phyloP scores from a whole-genome alignment of 2,329 filamentous ascomycete genomes.

The Diatrype stigma region DNA sequence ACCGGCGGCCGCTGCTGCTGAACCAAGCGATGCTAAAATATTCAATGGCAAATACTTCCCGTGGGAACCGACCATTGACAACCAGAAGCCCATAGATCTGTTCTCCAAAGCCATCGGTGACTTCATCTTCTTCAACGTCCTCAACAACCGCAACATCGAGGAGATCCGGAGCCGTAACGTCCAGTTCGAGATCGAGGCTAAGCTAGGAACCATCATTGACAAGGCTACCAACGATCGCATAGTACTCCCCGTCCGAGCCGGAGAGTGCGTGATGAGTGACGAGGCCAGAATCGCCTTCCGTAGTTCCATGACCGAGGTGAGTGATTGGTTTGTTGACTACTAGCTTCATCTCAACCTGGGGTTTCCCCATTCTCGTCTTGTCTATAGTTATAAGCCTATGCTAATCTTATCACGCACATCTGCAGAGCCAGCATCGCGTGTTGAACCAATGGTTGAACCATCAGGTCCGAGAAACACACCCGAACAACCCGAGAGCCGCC shows the following conservation, averaged over 20 bases:
- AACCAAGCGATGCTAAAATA: slow-evolving; percentile 13
- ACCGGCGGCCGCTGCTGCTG: slow-evolving; percentile 6
- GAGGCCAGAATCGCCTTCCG: slow-evolving; percentile 65
- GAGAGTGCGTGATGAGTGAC: slow-evolving; percentile 66
- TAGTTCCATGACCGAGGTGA: slow-evolving; percentile 86
- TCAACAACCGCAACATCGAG: slow-evolving; percentile 61
- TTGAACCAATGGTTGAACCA: slow-evolving; percentile 84
- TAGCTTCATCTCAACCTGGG: no score
- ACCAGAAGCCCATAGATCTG: slow-evolving; percentile 68
- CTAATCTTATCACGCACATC: neutral
- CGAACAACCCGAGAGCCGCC: slow-evolving; percentile 45
- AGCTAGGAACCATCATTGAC: slow-evolving; percentile 78
- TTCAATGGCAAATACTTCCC: slow-evolving; percentile 30
- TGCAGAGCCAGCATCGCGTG: slow-evolving; percentile 69
- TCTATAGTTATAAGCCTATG: neutral
- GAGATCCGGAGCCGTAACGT: slow-evolving; percentile 62
- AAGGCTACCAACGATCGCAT: slow-evolving; percentile 67
- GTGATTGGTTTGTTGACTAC: no score
- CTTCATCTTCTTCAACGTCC: slow-evolving; percentile 70
- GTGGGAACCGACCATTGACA: slow-evolving; percentile 67
- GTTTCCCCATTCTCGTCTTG: neutral
- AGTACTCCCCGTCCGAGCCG: slow-evolving; percentile 55
- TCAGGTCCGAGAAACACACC: slow-evolving; percentile 54
- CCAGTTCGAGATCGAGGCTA: slow-evolving; percentile 89
- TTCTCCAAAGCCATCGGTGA: slow-evolving; percentile 74